Conservation (phyloP, 2,329 filamentous ascomycete species). For the Fusarium heterosporum region DNA sequence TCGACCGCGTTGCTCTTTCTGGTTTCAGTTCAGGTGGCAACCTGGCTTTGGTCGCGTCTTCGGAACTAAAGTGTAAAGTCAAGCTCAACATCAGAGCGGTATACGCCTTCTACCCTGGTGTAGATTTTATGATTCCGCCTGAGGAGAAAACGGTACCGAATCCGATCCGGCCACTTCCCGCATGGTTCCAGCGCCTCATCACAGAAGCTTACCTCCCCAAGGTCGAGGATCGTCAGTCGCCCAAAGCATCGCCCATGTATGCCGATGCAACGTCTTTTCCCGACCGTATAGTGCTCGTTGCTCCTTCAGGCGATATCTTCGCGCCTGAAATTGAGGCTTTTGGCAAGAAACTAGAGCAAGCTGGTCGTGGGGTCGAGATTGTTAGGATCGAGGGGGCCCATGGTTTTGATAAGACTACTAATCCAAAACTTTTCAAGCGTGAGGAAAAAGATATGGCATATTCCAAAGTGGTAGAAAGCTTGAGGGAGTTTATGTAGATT, state of each 20-base stretch:
- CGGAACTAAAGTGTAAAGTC: slow-evolving; percentile 43
- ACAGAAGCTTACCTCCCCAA: slow-evolving; percentile 50
- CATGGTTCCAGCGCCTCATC: slow-evolving; percentile 44
- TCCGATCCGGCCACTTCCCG: slow-evolving; percentile 23
- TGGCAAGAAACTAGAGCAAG: slow-evolving; percentile 37
- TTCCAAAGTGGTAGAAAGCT: background rate
- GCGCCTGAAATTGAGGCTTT: slow-evolving; percentile 52
- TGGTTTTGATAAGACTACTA: slow-evolving; percentile 41
- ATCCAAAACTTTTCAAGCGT: background rate
- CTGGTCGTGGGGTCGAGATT: slow-evolving; percentile 21
- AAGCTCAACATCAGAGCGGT: slow-evolving; percentile 61
- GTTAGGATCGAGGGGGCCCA: slow-evolving; percentile 34
- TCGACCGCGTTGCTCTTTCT: slow-evolving; percentile 55
- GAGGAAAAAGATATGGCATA: slow-evolving; percentile 25
- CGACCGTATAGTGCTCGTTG: slow-evolving; percentile 46
- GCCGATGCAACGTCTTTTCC: slow-evolving; percentile 38
- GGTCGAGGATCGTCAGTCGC: slow-evolving; percentile 46
- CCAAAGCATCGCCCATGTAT: slow-evolving; percentile 52
- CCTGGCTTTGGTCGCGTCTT: slow-evolving; percentile 53
- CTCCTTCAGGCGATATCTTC: slow-evolving; percentile 52
- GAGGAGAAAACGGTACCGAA: slow-evolving; percentile 47
- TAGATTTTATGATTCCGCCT: slow-evolving; percentile 49
- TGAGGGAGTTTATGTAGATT: slow-evolving; percentile 5
- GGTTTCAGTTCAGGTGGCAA: slow-evolving; percentile 62
- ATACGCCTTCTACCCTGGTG: slow-evolving; percentile 59